phyloP scores from a whole-genome alignment of 208 protist species.

The Leishmania tropica region DNA sequence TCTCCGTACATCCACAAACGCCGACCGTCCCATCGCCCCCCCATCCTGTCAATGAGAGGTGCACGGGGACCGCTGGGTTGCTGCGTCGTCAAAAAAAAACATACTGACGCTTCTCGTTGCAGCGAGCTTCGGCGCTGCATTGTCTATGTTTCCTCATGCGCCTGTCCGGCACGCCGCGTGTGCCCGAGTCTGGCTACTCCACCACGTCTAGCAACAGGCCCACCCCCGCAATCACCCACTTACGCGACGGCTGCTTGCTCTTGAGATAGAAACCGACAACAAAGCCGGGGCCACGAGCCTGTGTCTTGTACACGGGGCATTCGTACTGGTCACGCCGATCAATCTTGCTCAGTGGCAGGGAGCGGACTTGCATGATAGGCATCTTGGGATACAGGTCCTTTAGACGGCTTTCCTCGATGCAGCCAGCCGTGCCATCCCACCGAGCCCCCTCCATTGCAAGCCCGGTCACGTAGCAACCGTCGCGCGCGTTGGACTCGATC shows the following conservation, averaged over 20 bases:
- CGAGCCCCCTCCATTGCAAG: conserved; percentile 97
- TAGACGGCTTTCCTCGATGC: conserved; percentile 94
- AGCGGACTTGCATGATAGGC: conserved; percentile 94
- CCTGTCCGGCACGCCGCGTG: not conserved
- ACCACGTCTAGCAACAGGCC: conserved; percentile 95
- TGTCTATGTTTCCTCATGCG: not conserved
- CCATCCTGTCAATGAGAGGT: not conserved
- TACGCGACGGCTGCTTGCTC: conserved; percentile 93
- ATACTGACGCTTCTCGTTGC: not conserved
- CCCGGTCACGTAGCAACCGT: conserved; percentile 98
- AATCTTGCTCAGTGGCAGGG: conserved; percentile 92
- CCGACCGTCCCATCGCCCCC: not conserved
- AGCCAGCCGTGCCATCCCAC: conserved; percentile 93
- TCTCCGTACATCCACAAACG: not conserved
- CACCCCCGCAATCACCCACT: conserved; percentile 98
- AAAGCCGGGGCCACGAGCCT: conserved; percentile 93
- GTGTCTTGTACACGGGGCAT: conserved; percentile 98
- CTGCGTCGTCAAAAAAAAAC: not conserved
- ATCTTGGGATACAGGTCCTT: conserved; percentile 96
- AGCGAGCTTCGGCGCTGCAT: not conserved
- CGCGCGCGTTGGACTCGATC: conserved; percentile 94
- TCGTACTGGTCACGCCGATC: conserved; percentile 96
- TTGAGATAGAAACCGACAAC: conserved; percentile 97
- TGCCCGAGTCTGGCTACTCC: conserved; percentile 53
- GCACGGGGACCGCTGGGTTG: not conserved